Base-by-base conservation (phyloP, 805 yeast species). In the Hanseniaspora mollemarum region DNA sequence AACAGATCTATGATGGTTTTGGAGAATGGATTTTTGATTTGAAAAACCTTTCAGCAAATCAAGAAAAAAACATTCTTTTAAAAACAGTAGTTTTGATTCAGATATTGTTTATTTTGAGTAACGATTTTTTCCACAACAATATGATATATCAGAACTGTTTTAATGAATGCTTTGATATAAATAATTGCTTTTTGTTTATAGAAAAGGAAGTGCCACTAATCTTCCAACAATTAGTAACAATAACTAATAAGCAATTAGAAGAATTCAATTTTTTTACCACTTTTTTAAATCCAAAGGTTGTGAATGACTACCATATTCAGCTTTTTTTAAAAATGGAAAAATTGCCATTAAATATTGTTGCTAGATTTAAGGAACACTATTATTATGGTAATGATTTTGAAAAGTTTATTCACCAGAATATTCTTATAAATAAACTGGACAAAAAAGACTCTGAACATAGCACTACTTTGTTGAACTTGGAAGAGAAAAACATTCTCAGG, bases 121-220 rank as follows among this genome's bases (percentile, higher is more conserved):
- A 32, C 26, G 51, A 48, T 28, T 48, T 48, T 32, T 48, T 15
- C 15, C 51, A 48, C 15, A 32, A 48, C 22, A 48, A 48, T 29
- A 25, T 40, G 31, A 38, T 32, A n/a, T 22, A 40, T 8, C 51
- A 48, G 33, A 38, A 24, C 21, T n/a, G 21, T 5, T 40, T 48
- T 21, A 48, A 48, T 21, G 26, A 29, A 2, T 8, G 28, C 7
- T 48, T 48, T 40, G 38, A 48, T 25, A 38, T 48, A 15, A 48
- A 40, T 26, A 48, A 40, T 16, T 40, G 32, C 15, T 40, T 48
- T 28, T 15, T 28, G 2, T 40, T 19, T 26, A 18, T 48, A 15
- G 31, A 40, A 33, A 40, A 19, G 9, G 16, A 25, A 16, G 22
- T 40, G 6, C 51, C 51, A 18, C 8, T 26, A 4, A 18, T 48